Base-by-base conservation (phyloP, 768 basidiomycete species). In the Mycena polygramma region DNA sequence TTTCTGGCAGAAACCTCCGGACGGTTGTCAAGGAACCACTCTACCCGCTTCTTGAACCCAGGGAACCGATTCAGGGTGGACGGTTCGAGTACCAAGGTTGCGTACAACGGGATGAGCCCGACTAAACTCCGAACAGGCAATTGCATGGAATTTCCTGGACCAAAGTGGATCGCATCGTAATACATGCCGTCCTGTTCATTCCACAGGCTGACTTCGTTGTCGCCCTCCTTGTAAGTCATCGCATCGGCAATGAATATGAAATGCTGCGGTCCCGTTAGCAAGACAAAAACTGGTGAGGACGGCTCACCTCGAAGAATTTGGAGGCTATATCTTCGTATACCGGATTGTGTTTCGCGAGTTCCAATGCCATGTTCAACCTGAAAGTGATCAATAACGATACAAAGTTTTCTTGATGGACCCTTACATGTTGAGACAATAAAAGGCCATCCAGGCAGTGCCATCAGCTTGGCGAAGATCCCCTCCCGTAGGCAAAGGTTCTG, bases 371-470 rank as follows among this genome's bases (percentile, higher is more conserved):
- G 80, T 93, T 97, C 79, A 99, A 81, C 95, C 95, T 96, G 66
- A 13, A 37, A 67, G 63, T 30, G 8, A 58, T 66, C 70, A 71
- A 45, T 59, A 41, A 30, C n/a, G 19, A 30, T 51, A 55, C 22
- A 49, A 22, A n/a, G 36, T 49, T 15, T 39, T 17, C 13, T 37
- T 58, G 36, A 11, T 15, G 68, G 43, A 37, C 59, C 51, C 45
- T 41, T 4, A 94, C 98, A 99, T 99, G 77, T 98, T 98, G 67
- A 99, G 81, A 74, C 92, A 96, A 81, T 97, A 99, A 84, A 99
- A 99, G 39, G 96, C 98, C 98, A 99, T 99, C 98, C 98, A 99
- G 0, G 97, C 95, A 8, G 98, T 99, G 11, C 97, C 97, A 78
- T 99, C 98, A 10, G 98, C 96, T 82, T 99, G 98, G 63, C 97